Percentiles rank a stretch among this genome's conserved stretches.
Conservation (phyloP, 139 green algal genomes). For the Pycnococcus provasolii region DNA sequence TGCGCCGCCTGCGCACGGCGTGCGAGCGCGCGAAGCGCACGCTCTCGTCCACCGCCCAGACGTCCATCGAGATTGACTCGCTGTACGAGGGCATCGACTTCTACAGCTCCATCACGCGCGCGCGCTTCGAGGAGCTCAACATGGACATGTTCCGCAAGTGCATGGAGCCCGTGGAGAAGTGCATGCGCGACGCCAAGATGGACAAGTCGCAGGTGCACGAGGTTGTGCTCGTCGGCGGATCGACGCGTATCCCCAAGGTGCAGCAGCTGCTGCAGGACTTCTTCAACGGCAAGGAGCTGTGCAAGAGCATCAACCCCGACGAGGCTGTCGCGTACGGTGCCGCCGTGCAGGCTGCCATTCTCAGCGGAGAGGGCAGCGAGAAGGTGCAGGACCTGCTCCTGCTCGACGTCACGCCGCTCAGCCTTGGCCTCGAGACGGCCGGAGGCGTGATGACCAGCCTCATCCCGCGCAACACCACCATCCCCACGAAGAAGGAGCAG, state of each 20-base stretch:
- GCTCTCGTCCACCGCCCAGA: constrained; percentile 71
- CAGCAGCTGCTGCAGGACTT: constrained; percentile 94
- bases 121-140: constrained; percentile 95
- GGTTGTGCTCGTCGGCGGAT: constrained; percentile 87
- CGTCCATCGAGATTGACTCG: constrained; percentile 93
- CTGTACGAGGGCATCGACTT: constrained; percentile 97
- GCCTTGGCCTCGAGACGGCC: constrained; percentile 90
- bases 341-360: constrained; percentile 90
- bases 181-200: constrained; percentile 76
- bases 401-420: constrained; percentile 91
- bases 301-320: constrained; percentile 98
- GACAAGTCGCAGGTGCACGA: constrained; percentile 80
- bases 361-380: constrained; percentile 76
- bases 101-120: constrained; percentile 87
- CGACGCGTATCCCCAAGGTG: constrained; percentile 96
- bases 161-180: constrained; percentile 98
- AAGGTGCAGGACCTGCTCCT: constrained; percentile 97
- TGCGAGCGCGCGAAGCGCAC: constrained; percentile 91
- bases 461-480: constrained; percentile 93
- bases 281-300: constrained; percentile 99
- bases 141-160: constrained; percentile 99
- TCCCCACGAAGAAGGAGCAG: constrained; percentile 99
- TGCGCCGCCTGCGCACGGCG: constrained; percentile 70
- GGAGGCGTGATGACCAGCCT: constrained; percentile 84
- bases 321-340: constrained; percentile 97